Conservation (phyloP, 106 monocot genomes). For the Dendrobium officinale region DNA sequence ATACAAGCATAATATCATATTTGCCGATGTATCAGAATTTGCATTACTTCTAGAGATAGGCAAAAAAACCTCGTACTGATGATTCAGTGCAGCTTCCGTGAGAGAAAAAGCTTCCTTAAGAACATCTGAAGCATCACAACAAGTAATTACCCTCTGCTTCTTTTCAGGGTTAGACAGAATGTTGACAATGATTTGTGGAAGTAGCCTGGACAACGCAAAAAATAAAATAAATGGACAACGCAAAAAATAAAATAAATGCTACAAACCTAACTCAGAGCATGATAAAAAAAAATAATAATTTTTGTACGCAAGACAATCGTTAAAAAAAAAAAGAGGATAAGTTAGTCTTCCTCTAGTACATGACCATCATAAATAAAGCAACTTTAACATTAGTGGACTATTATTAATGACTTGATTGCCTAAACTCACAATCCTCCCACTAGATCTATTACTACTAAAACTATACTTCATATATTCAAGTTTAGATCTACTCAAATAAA, state of each 20-base stretch:
- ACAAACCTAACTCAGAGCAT: neutral
- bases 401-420: too few species aligned
- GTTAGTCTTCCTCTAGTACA: neutral
- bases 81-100: constrained; percentile 79
- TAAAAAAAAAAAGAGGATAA: neutral
- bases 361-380: neutral
- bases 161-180: constrained; percentile 51
- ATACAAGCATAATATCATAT: neutral
- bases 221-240: too few species aligned
- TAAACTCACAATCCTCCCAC: too few species aligned
- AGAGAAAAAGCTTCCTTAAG: constrained; percentile 65
- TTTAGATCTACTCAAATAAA: too few species aligned
- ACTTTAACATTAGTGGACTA: neutral
- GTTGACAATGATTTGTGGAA: constrained; percentile 49
- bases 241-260: neutral
- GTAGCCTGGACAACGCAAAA: constrained; percentile 32
- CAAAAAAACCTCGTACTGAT: constrained; percentile 85
- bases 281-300: too few species aligned
- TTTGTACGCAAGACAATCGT: neutral
- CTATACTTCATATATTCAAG: too few species aligned
- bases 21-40: neutral
- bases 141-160: constrained; percentile 46
- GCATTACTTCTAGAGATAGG: constrained; percentile 11
- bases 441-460: too few species aligned
- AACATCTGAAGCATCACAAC: constrained; percentile 77